Conservation (phyloP, 129 eudicot species). For the Heracleum sosnowskyi region DNA sequence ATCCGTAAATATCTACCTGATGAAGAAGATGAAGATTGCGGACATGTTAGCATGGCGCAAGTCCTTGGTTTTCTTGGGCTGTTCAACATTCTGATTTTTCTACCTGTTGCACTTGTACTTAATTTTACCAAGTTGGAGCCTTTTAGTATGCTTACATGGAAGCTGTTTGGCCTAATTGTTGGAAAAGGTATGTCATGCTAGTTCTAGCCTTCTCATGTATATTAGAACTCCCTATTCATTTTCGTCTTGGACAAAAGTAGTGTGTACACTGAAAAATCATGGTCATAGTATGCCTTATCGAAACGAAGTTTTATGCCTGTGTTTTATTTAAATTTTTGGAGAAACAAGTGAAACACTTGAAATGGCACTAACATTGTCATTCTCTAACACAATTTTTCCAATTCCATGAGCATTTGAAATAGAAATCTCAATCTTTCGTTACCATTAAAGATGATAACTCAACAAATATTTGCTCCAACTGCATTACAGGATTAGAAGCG, state of each 20-base stretch:
- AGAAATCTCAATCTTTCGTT: not conserved
- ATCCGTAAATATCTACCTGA: slow-evolving; percentile 75
- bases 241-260: not conserved
- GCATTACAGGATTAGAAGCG: not conserved
- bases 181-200: slow-evolving; percentile 61
- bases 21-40: slow-evolving; percentile 45
- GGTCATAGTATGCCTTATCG: not conserved
- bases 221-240: not conserved
- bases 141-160: slow-evolving; percentile 44
- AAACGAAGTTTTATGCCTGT: not conserved
- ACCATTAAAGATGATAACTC: not conserved
- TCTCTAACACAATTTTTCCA: not conserved
- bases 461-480: not conserved
- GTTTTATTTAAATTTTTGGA: not conserved
- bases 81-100: slow-evolving; percentile 60
- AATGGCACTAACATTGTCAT: not conserved
- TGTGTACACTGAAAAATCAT: not conserved
- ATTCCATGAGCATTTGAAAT: not conserved
- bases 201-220: not conserved
- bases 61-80: slow-evolving; percentile 91
- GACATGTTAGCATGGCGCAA: slow-evolving; percentile 85
- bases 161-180: slow-evolving; percentile 70
- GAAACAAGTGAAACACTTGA: not conserved
- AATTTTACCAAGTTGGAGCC: slow-evolving; percentile 51
- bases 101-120: slow-evolving; percentile 61